These are phyloP conservation scores for Nemania sp. DNA, from an alignment of 2,329 filamentous ascomycete genomes.

Conservation along the genomic window DNA sequence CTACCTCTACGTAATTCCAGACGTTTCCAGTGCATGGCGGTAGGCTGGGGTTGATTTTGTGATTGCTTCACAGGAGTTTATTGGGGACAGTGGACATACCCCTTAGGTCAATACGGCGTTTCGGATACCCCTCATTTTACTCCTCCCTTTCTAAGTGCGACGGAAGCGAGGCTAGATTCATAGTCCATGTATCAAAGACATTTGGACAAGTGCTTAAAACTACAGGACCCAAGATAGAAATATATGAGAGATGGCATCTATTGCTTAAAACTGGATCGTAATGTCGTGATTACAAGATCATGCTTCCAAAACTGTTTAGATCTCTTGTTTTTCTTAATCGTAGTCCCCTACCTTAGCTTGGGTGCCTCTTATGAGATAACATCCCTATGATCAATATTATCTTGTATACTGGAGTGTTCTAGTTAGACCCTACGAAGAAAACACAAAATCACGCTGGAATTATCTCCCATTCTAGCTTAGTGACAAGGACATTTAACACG, in stretches of 20 bases:
- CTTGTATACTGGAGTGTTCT: no score
- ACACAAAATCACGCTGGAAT: neutral
- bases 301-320: no score
- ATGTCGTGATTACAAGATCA: neutral
- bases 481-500: neutral
- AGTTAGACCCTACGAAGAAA: neutral
- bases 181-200: neutral
- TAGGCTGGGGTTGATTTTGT: neutral
- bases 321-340: neutral
- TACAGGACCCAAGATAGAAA: no score
- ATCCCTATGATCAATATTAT: neutral
- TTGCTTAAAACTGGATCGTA: neutral
- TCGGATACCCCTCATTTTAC: slow-evolving; percentile 22
- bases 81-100: slow-evolving; percentile 26
- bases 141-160: neutral
- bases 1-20: neutral
- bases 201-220: neutral
- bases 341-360: neutral
- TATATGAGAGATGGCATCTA: neutral
- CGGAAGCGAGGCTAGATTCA: neutral
- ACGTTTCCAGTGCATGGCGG: slow-evolving; percentile 1
- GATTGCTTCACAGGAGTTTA: slow-evolving; percentile 26
- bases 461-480: neutral
- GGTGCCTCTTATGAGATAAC: neutral
- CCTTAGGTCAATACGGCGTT: slow-evolving; percentile 26